A percentile compares a stretch with the other conserved stretches of the same genome.
Evolutionary conservation across 2,329 filamentous ascomycete species (phyloP).

Genomic region (Claviceps lovelessii): DNA sequence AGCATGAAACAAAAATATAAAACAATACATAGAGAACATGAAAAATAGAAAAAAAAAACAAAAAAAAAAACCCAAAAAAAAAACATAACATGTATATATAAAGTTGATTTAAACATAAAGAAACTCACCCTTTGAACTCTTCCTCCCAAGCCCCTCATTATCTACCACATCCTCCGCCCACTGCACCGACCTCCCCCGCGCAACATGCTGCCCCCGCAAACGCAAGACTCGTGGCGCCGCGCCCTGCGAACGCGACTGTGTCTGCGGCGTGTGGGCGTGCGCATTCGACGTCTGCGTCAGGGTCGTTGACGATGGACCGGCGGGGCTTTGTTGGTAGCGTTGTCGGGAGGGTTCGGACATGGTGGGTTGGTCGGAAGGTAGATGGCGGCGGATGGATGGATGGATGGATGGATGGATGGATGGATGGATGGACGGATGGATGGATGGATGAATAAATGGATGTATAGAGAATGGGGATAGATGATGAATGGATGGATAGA

Average conservation of each 20-base stretch:
- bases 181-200: constrained; percentile 51
- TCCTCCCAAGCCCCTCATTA: constrained; percentile 88
- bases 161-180: constrained; percentile 92
- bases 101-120: not conserved
- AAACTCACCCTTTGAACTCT: constrained; percentile 71
- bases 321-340: not conserved
- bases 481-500: too few species aligned
- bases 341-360: constrained; percentile 1
- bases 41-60: not conserved
- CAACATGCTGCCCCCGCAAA: constrained; percentile 33
- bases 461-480: too few species aligned
- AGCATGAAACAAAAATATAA: too few species aligned
- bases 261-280: constrained; percentile 11
- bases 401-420: too few species aligned
- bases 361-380: not conserved
- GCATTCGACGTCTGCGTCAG: not conserved
- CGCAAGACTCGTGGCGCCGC: constrained; percentile 31
- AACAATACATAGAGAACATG: not conserved
- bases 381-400: too few species aligned
- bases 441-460: too few species aligned
- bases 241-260: constrained; percentile 9
- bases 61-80: too few species aligned
- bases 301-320: not conserved
- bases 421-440: too few species aligned
- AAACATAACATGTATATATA: too few species aligned